Base-by-base conservation (phyloP, 371 early-diverging fungal genomes). In the Rozella allomycis region DNA sequence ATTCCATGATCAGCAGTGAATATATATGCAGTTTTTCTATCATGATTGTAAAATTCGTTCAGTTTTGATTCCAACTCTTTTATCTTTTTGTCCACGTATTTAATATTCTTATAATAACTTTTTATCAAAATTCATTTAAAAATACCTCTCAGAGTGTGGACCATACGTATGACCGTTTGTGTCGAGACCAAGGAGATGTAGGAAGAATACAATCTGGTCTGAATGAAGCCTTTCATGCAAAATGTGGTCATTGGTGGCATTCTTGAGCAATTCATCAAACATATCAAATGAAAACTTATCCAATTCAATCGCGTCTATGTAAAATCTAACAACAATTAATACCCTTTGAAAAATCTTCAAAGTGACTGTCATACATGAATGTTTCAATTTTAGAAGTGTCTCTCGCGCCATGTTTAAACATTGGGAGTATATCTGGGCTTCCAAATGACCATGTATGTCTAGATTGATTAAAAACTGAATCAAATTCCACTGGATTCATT, bases 1-100 rank as follows among this genome's bases (percentile, higher is more conserved):
- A 91, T 91, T 23, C 93, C 93, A 47, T 91, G 93, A 52, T 91
- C 93, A 0, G 90, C 70, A 8, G 87, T 82, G 39, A 88, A 79
- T 1, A 91, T 58, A 43, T 70, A 87, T 4, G 85, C 70, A 2
- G 88, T 91, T 37, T 60, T 49, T 18, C 64, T 70, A 46, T 87
- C 93, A 45, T 75, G 40, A 13, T 43, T 54, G 42, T 77, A 91
- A 46, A 74, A 86, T 2, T 52, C 47, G 7, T 80, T 71, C 10
- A 88, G 46, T 17, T 62, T 38, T 14, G 54, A 48, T 3, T 70
- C 70, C 25, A 79, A 58, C 20, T 60, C 54, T 23, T 50, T 34
- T 33, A 91, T 60, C 0, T 80, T 76, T 3, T 43, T 42, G 39
- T 91, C 93, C 6, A 91, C 79, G 27, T 72, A 43, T 20, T 50